Conservation (phyloP, 495 filamentous ascomycete genomes). For the Hypomontagnella monticulosa region DNA sequence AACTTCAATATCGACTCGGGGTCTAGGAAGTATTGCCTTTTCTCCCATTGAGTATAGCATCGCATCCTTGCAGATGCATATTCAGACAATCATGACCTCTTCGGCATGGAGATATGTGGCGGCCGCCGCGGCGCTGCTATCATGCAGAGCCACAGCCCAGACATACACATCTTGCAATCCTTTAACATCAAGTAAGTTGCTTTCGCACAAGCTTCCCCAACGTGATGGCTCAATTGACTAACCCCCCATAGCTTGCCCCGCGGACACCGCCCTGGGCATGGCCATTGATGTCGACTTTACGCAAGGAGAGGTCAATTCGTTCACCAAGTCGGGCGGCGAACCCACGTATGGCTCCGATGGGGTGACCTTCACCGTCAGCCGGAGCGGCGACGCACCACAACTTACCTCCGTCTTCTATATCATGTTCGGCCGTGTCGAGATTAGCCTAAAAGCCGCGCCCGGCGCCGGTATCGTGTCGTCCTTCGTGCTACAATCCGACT, state of each 20-base stretch:
- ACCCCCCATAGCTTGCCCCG: conserved; percentile 64
- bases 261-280: conserved; percentile 84
- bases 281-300: conserved; percentile 84
- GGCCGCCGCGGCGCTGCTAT: conserved; percentile 41
- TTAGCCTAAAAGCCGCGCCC: conserved; percentile 74
- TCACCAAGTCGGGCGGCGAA: conserved; percentile 70
- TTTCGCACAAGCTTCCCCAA: background rate
- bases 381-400: conserved; percentile 83
- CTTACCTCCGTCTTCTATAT: conserved; percentile 81
- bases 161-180: conserved; percentile 81
- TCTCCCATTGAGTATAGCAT: conserved; percentile 6
- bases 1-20: conserved; percentile 18
- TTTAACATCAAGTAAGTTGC: conserved; percentile 65
- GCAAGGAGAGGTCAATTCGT: conserved; percentile 72
- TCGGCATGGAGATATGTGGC: conserved; percentile 32
- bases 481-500: conserved; percentile 87
- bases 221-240: conserved; percentile 20
- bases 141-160: conserved; percentile 62
- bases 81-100: conserved; percentile 32
- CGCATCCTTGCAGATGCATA: conserved; percentile 23
- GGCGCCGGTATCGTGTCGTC: conserved; percentile 83
- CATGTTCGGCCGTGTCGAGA: conserved; percentile 82
- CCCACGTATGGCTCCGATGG: conserved; percentile 79
- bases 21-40: conserved; percentile 7
- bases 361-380: conserved; percentile 83